Base-by-base conservation (phyloP, 2,329 filamentous ascomycete genomes). In the Phaeomoniella chlamydospora region DNA sequence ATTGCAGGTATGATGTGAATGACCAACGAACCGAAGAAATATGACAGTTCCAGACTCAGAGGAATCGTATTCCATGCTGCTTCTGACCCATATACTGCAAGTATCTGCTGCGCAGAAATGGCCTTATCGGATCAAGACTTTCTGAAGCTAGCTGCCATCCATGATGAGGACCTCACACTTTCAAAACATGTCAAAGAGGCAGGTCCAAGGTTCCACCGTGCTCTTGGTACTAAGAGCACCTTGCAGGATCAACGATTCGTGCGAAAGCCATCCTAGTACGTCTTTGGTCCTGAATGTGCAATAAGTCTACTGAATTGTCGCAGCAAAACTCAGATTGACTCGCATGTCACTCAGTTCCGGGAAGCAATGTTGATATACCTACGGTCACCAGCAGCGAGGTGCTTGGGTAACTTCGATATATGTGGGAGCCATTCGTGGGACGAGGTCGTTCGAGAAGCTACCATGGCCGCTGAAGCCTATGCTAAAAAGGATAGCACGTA, bases 341-440 rank as follows among this genome's bases (percentile, higher is more conserved):
- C 34, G 13, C 19, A 31, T n/a, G 35, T 37, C 18, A 33, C 36
- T 3, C 18, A 36, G 10, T 43, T 43, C 11, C 19, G 34, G 17
- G 19, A 29, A 15, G 39, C 38, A 4, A 34, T 43, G 31, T 36
- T 32, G 14, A 22, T 18, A 11, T 43, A 39, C 31, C 29, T 30
- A 39, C 29, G 13, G 2, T 14, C 4, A 3, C 29, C 26, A 4
- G 34, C 36, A 13, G 30, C 11, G 11, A n/a, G 15, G 14, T 15
- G 30, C 5, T 15, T 34, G 18, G 18, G 18, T 14, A 13, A 36
- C 12, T 37, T 43, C 14, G 37, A 39, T 26, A 29, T 41, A 11
- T 12, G 37, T 13, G 34, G 29, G 26, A 35, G 32, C 4, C 36
- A 41, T 16, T 34, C 29, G 13, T 43, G 41, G 41, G 39, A 41